Base-by-base conservation (phyloP, 108 stramenopile genomes). In the Skeletonema potamos region DNA sequence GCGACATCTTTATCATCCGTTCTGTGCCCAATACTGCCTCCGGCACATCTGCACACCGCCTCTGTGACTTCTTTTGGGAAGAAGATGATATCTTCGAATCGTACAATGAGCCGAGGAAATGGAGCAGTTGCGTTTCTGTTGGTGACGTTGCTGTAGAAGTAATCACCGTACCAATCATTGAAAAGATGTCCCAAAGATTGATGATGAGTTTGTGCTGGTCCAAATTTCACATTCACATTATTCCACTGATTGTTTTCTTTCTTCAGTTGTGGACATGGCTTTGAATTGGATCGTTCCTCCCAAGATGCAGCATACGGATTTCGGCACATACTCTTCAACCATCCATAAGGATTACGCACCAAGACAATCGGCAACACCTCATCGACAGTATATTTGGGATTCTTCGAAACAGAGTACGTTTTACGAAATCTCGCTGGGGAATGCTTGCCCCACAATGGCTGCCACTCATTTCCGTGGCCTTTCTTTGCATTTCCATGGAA, bases 121-220 rank as follows among this genome's bases (percentile, higher is more conserved):
- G 78, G 78, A 9, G 78, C 67, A 43, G 54, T 44, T 18, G 43
- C 32, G 18, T 66, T 54, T 17, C 13, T 51, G n/a, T 24, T 58
- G 28, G 70, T 37, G 26, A 55, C 58, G 1, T 70, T 67, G 2
- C 70, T 63, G 36, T 77, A 64, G 9, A 82, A 54, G 64, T 90
- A 92, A 32, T 81, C 84, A 46, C 71, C 62, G 68, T 95, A 91
- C 92, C 90, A 92, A 63, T 91, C 90, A 66, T 90, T 90, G 84
- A 83, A 92, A 65, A 92, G 46, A 67, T 89, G 86, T 13, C 76
- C 87, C 51, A 92, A 48, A 28, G 81, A 83, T 9, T 72, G 6
- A 58, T 89, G 79, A 64, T 84, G 73, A 27, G 82, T 78, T 27
- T 71, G 73, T 29, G 72, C 81, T 3, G 76, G 75, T 4, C 79